These are phyloP conservation scores for Monosporascus cannonballus DNA, from an alignment of 2,329 filamentous ascomycete genomes.

Conservation along the genomic window DNA sequence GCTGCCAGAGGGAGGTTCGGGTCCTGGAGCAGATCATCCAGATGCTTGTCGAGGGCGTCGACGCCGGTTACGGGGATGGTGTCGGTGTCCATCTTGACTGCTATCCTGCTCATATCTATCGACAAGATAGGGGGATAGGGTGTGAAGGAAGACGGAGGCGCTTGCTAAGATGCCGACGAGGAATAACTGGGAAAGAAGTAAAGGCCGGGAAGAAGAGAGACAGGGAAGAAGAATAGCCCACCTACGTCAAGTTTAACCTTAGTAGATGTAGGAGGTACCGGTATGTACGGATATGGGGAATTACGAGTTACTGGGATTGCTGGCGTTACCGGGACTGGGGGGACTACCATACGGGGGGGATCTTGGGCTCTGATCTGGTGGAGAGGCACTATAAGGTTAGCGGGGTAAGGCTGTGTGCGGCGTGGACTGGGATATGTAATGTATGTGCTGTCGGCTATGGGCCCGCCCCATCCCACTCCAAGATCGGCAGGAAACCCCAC, in stretches of 20 bases:
- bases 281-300: too few relatives aligned
- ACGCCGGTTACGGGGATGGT: conserved; percentile 44
- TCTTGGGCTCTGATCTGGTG: too few relatives aligned
- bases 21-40: conserved; percentile 42
- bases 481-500: conserved; percentile 3
- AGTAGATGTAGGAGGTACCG: too few relatives aligned
- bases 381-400: neutral
- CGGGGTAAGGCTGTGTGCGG: neutral
- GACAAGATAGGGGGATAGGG: neutral
- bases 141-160: neutral
- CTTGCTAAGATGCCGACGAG: neutral
- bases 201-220: neutral
- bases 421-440: neutral
- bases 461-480: neutral
- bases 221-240: neutral
- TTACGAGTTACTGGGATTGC: too few relatives aligned
- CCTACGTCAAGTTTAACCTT: neutral
- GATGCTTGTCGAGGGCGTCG: conserved; percentile 47
- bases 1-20: conserved; percentile 35
- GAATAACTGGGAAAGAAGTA: neutral
- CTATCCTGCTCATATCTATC: conserved; percentile 24
- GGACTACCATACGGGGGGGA: too few relatives aligned
- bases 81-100: conserved; percentile 33
- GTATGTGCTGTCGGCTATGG: neutral
- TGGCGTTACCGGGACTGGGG: too few relatives aligned